Evolutionary conservation across 495 filamentous ascomycete genomes (phyloP).

Genomic region (Durotheca rogersii): DNA sequence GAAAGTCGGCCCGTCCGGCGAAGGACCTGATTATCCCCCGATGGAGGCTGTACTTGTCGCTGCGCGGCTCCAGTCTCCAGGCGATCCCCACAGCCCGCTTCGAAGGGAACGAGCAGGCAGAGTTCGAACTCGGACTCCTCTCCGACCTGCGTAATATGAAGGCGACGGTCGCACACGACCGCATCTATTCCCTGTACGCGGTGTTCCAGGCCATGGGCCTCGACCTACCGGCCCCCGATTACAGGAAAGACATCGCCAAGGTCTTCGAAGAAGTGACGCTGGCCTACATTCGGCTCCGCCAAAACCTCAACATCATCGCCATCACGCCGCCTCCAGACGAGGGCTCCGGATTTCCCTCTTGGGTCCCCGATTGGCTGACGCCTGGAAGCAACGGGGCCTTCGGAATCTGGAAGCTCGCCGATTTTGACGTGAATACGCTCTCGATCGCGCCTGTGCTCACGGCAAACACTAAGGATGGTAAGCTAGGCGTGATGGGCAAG

Average conservation of each 20-base stretch:
- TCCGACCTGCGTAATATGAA: not conserved
- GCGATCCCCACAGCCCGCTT: not conserved
- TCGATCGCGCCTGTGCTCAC: not conserved
- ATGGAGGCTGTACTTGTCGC: not conserved
- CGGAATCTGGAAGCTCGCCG: not conserved
- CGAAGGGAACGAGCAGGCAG: not conserved
- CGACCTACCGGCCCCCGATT: not conserved
- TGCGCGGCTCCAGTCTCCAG: not conserved
- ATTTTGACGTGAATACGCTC: not conserved
- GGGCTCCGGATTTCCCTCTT: not conserved
- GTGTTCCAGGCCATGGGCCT: not conserved
- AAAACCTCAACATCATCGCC: not conserved
- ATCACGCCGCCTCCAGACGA: not conserved
- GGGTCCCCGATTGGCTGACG: not conserved
- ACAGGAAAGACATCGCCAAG: not conserved
- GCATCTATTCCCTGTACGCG: not conserved
- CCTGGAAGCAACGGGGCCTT: not conserved
- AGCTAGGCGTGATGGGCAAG: not conserved
- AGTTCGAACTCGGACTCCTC: not conserved
- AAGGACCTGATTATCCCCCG: not conserved
- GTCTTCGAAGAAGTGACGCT: not conserved
- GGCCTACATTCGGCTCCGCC: not conserved
- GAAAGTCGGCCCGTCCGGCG: no score
- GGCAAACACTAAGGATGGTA: not conserved
- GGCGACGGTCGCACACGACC: not conserved